phyloP scores from a whole-genome alignment of 2,329 filamentous ascomycete species.

The Cryphonectria naterciae region DNA sequence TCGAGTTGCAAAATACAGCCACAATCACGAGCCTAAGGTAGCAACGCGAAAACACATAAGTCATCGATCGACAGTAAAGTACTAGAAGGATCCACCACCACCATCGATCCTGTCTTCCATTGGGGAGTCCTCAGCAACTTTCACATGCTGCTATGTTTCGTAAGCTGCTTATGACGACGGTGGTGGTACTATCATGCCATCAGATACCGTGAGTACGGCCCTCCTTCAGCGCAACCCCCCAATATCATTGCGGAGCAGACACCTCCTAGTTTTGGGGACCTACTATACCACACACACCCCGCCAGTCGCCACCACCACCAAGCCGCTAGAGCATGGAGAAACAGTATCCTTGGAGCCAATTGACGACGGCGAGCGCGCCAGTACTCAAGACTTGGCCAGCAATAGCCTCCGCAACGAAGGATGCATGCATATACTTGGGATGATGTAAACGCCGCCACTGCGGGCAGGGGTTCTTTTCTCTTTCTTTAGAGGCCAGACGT shows the following conservation, averaged over 20 bases:
- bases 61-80: background rate
- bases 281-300: conserved; percentile 9
- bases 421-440: background rate
- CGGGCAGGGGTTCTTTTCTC: background rate
- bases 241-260: background rate
- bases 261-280: background rate
- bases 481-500: background rate
- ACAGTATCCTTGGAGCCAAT: background rate
- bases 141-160: background rate
- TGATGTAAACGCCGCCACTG: background rate
- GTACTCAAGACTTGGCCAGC: background rate
- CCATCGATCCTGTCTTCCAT: background rate
- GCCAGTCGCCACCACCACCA: conserved; percentile 9
- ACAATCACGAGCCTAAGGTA: background rate
- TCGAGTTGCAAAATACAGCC: background rate
- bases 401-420: background rate
- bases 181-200: background rate
- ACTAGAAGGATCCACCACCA: background rate
- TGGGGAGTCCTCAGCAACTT: background rate
- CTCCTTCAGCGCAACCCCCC: background rate
- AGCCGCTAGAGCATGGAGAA: background rate
- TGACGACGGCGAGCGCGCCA: background rate
- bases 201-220: background rate
- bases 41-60: background rate
- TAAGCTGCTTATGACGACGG: background rate